Evolutionary conservation across 2,329 filamentous ascomycete species (phyloP).

Genomic region (Lachnellula hyalina): DNA sequence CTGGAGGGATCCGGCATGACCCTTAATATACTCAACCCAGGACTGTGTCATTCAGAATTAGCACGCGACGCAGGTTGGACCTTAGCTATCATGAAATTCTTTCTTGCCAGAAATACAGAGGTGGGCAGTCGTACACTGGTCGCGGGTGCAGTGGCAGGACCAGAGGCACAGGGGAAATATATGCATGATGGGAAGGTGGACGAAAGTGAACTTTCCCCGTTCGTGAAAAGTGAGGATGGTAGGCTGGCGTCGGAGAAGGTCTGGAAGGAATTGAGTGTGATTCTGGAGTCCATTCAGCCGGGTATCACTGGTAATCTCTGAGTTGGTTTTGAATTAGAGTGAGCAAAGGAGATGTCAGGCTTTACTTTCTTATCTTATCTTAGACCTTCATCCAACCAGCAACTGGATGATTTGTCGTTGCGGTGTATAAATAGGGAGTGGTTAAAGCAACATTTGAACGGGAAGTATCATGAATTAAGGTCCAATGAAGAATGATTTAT

Average conservation of each 20-base stretch:
- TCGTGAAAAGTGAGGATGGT: slow-evolving; percentile 38
- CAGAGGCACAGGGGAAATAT: slow-evolving; percentile 42
- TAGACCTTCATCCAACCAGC: too few relatives aligned
- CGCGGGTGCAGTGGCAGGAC: slow-evolving; percentile 36
- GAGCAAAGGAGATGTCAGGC: too few relatives aligned
- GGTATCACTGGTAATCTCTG: slow-evolving; percentile 20
- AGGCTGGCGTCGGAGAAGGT: slow-evolving; percentile 34
- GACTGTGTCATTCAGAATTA: slow-evolving; percentile 45
- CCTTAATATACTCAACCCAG: slow-evolving; percentile 48
- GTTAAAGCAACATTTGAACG: too few relatives aligned
- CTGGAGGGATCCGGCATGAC: slow-evolving; percentile 34
- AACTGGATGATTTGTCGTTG: too few relatives aligned
- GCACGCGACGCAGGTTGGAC: slow-evolving; percentile 31
- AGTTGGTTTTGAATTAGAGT: background rate
- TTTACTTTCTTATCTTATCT: too few relatives aligned
- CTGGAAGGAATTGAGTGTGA: slow-evolving; percentile 39
- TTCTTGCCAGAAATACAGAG: slow-evolving; percentile 40
- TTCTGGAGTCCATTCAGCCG: slow-evolving; percentile 38
- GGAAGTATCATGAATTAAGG: too few relatives aligned
- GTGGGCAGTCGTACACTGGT: slow-evolving; percentile 40
- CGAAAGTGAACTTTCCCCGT: slow-evolving; percentile 28
- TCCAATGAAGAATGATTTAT: too few relatives aligned
- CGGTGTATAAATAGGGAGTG: too few relatives aligned
- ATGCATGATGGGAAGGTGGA: slow-evolving; percentile 34
- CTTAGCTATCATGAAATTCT: slow-evolving; percentile 26